Base-by-base conservation (phyloP, 2,329 filamentous ascomycete species). In the Aspergillus nomiae region DNA sequence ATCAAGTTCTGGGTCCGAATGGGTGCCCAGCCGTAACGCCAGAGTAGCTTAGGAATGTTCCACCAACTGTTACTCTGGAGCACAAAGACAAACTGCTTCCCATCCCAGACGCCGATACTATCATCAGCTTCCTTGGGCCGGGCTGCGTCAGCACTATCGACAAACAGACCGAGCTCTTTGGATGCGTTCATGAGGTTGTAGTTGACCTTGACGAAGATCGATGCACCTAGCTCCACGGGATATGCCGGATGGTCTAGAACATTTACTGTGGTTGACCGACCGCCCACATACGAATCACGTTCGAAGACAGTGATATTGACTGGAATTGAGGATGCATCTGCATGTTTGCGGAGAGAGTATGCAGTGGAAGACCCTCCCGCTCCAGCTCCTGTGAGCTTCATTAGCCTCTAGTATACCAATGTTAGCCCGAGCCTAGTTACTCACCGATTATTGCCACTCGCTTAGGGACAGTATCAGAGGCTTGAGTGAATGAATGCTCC, bases 241-340 rank as follows among this genome's bases (percentile, higher is more conserved):
- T 89, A 81, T 0, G 80, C 67, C 1, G 88, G 82, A 69, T 94
- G 84, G 66, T 87, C 85, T 74, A 90, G 94, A 2, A 88, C 89
- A 71, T 93, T 83, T 21, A 97, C 90, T 0, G 94, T 98, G 34
- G 94, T 91, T 9, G 91, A 91, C 30, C 95, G 91, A 10, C 95
- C 95, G 34, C 95, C 95, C 50, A 98, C 84, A 69, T 89, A 92
- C 36, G 82, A 76, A 19, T 87, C 88, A 69, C 89, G 90, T 73
- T 99, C 95, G 75, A 94, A 97, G 32, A 99, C 83, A 26, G 93
- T 96, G 70, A 98, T 90, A 68, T 96, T 90, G 63, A 94, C 74
- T 2, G 84, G 80, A 21, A 90, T 77, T n/a, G 84, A 76, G 28
- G 81, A 82, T 62, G 86, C 78, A 4, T 86, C 78, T 26, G 92